Base-by-base conservation (phyloP, 768 basidiomycete genomes). In the Agaricus sinodeliciosus region DNA sequence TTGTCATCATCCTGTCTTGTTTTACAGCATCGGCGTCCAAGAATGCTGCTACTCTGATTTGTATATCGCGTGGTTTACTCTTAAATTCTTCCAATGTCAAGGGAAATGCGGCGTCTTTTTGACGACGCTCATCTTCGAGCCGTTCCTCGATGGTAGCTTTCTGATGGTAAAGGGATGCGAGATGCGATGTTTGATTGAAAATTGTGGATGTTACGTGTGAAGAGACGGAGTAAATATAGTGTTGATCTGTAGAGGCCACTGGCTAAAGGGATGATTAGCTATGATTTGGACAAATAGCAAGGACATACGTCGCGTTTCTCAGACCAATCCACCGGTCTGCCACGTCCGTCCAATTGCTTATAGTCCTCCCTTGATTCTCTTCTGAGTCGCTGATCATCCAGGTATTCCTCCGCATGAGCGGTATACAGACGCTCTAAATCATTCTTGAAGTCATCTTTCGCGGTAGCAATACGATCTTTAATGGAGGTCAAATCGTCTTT, bases 1-100 rank as follows among this genome's bases (percentile, higher is more conserved):
- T 43, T 16, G 37, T 43, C 52, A 54, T 49, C 56, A 57, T 54
- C 41, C 16, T 37, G n/a, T 57, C 56, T 39, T 41, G 48, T 19
- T 34, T 49, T 13, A 12, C n/a, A n/a, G 8, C 22, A 42, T 57
- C 52, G 3, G 48, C 47, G n/a, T 43, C 22, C 43, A 57, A 42
- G 22, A 49, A 57, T 18, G 28, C 54, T n/a, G 56, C 56, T 9
- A 57, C 47, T 12, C 56, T 47, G 11, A 46, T 43, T 35, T 50
- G 56, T 4, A 51, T 40, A 37, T 49, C 47, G 5, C 42, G 8
- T 4, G 47, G 34, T 16, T 40, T 40, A 9, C 16, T 9, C 18
- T 42, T n/a, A 25, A 57, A 49, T 15, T 54, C 56, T 11, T 18
- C 26, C 7, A 44, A n/a, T 11, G 51, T 43, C 28, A 46, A 9